Base-by-base conservation (phyloP, 768 basidiomycete species). In the Rhodotorula graminis region DNA sequence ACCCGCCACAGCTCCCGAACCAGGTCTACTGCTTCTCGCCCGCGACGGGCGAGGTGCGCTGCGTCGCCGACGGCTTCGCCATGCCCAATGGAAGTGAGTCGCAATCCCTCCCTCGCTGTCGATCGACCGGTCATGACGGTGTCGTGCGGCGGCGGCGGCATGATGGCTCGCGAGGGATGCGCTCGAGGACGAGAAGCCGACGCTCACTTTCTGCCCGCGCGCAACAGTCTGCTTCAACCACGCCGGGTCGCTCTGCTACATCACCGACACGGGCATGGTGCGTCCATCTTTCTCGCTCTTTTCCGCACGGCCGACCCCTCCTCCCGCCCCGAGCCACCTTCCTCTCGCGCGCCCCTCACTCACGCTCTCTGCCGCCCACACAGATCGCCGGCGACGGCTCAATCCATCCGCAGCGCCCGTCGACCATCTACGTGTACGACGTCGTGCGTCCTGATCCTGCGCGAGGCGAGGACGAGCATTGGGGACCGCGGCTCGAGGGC, bases 21-120 rank as follows among this genome's bases (percentile, higher is more conserved):
- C 90, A 91, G 76, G 89, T 91, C 25, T 93, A 93, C 79, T 85
- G 88, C 21, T 87, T 90, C 77, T 87, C 90, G 77, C 86, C 88
- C 16, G 82, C 83, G 4, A 88, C 87, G 2, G 84, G 88, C 9
- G 80, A 85, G 44, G 85, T 92, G 12, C 85, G 86, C 6, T 88
- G 88, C 15, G 88, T 91, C 6, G 90, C 91, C 5, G 88, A 89
- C 73, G 88, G 87, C n/a, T 89, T 92, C 77, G 84, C 85, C 69
- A 85, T 85, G 74, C 85, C 85, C 57, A 92, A 92, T 77, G 91
- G 90, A 2, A 85, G 62, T 92, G 64, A 88, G 89, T 0, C 88
- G n/a, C n/a, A n/a, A n/a, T n/a, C n/a, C n/a, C n/a, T n/a, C n/a
- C n/a, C n/a, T n/a, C n/a, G n/a, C n/a, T n/a, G n/a, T n/a, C n/a